Base-by-base conservation (phyloP, 2,329 filamentous ascomycete genomes). In the Chaetomium strumarium region DNA sequence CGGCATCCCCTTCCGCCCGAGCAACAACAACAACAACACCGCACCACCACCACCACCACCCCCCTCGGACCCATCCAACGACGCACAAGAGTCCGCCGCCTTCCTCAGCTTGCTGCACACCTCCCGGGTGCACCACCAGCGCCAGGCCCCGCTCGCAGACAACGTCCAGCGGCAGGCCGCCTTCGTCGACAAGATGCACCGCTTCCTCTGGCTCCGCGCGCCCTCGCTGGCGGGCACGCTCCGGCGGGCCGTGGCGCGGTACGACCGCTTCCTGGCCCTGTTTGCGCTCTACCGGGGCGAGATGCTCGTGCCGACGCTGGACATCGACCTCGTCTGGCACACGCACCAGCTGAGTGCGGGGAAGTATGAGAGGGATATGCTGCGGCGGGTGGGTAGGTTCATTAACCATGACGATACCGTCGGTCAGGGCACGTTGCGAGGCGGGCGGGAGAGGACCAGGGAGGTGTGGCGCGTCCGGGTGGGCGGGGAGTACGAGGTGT, bases 361-460 rank as follows among this genome's bases (percentile, higher is more conserved):
- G 13, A 11, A 8, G 1, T 73, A 73, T 51, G 53, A 52, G 0
- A 34, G 51, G 19, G 55, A 49, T 0, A 59, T 59, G 41, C 58
- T 59, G 37, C 39, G 48, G 0, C 12, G 57, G 2, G 46, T 55
- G 0, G 64, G 66, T 0, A 53, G 56, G 3, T 66, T 68, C 43
- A 60, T 73, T 36, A 67, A 73, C 20, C 70, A 73, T 51, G 67
- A 74, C 46, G 71, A 74, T 46, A 70, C 57, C 2, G 64, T 74
- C 17, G 64, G 43, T 0, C 56, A 62, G 36, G 51, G 46, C 1
- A 59, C 59, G 0, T 50, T 57, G n/a, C 20, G 31, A 7, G 20
- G 19, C 17, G 66, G 67, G 0, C 63, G 66, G 14, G 58, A 58
- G 0, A 56, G 63, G 33, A 69, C 71, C 1, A 47, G 45, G 19